A percentile compares a stretch with the other conserved stretches of the same genome.
phyloP scores from a whole-genome alignment of 768 basidiomycete species.

The Porphyrellus cyaneotinctus region DNA sequence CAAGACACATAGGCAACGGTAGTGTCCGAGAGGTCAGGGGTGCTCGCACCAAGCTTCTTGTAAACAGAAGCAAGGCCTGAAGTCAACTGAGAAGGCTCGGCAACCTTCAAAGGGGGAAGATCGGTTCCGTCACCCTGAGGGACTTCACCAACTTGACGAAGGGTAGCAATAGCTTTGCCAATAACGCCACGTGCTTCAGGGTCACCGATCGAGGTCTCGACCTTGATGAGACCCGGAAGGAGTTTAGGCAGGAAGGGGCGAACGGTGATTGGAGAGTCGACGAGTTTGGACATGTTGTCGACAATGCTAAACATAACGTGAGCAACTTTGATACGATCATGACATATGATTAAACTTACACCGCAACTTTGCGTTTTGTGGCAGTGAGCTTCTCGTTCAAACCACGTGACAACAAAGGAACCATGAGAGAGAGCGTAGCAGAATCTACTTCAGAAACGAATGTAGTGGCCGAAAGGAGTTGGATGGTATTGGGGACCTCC shows the following conservation, averaged over 20 bases:
- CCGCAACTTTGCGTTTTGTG: slow-evolving; percentile 96
- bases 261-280: slow-evolving; percentile 91
- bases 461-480: slow-evolving; percentile 94
- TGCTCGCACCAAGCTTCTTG: slow-evolving; percentile 72
- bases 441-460: slow-evolving; percentile 99
- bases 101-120: slow-evolving; percentile 78
- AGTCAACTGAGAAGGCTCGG: slow-evolving; percentile 64
- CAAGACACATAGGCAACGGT: slow-evolving; percentile 65
- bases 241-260: slow-evolving; percentile 96
- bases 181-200: slow-evolving; percentile 96
- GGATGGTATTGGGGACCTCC: slow-evolving; percentile 94
- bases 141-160: slow-evolving; percentile 92
- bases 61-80: slow-evolving; percentile 70
- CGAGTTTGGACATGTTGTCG: slow-evolving; percentile 98
- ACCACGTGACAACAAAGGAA: slow-evolving; percentile 92
- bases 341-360: slow-evolving; percentile 48
- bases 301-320: slow-evolving; percentile 57
- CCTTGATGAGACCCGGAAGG: slow-evolving; percentile 93
- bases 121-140: slow-evolving; percentile 85
- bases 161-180: slow-evolving; percentile 87
- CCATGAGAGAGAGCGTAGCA: slow-evolving; percentile 95
- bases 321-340: slow-evolving; percentile 16
- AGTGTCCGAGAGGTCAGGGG: slow-evolving; percentile 55
- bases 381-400: slow-evolving; percentile 91
- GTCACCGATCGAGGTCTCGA: slow-evolving; percentile 91